Evolutionary conservation across 441 rosid genomes (phyloP).

Genomic region (Erysimum cheiri): DNA sequence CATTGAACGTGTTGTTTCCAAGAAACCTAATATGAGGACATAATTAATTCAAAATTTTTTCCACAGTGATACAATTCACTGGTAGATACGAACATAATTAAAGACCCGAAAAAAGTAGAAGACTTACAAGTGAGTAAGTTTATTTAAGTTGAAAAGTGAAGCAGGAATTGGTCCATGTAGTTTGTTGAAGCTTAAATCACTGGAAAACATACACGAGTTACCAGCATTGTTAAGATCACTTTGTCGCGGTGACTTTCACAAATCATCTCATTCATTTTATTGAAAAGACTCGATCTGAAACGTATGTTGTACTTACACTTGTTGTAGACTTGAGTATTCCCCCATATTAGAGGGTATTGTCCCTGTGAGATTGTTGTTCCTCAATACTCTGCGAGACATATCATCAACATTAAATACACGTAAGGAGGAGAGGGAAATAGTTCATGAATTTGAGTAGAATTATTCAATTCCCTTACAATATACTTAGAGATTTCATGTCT

Average conservation of each 20-base stretch:
- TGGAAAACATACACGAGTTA: conserved; percentile 17
- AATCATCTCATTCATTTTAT: background rate
- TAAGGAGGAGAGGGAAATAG: background rate
- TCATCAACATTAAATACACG: background rate
- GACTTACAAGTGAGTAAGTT: conserved; percentile 53
- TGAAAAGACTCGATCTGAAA: too few relatives aligned
- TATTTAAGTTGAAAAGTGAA: conserved; percentile 53
- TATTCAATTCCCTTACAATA: conserved; percentile 54
- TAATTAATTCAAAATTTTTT: background rate
- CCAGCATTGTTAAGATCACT: background rate
- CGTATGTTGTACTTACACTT: conserved; percentile 46
- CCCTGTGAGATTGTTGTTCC: conserved; percentile 55
- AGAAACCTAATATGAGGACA: conserved; percentile 52
- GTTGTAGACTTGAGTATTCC: conserved; percentile 34
- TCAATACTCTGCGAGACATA: conserved; percentile 45
- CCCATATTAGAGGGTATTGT: conserved; percentile 54
- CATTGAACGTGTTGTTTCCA: conserved; percentile 48
- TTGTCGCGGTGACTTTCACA: background rate
- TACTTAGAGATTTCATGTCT: conserved; percentile 51
- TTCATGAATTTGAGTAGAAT: background rate
- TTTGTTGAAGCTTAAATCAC: conserved; percentile 80
- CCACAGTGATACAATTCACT: background rate
- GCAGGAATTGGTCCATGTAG: conserved; percentile 53
- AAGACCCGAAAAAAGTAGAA: background rate
- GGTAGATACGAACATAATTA: too few relatives aligned